A percentile compares a stretch with the other conserved stretches of the same genome.
These are phyloP conservation scores for Globisporangium nodosum DNA, from an alignment of 352 stramenopile genomes.

Conservation along the genomic window DNA sequence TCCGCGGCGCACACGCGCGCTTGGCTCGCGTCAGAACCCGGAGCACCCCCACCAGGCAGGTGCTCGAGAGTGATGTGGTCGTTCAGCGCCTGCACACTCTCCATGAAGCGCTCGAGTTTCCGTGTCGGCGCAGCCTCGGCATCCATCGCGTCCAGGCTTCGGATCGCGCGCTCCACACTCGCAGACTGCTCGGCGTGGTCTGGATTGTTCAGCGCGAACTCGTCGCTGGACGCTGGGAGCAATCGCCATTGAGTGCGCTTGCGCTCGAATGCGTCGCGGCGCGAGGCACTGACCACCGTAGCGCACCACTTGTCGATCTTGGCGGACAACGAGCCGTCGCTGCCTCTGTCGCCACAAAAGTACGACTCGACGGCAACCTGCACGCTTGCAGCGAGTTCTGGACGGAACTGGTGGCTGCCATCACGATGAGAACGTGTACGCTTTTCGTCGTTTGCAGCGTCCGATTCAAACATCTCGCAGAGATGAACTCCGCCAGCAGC, in stretches of 20 bases:
- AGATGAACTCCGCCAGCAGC: not conserved
- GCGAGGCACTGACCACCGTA: not conserved
- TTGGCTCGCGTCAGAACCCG: not conserved
- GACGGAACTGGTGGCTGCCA: not conserved
- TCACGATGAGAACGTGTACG: too few relatives aligned
- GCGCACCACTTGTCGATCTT: not conserved
- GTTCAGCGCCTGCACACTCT: slow-evolving; percentile 23
- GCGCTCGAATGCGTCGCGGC: not conserved
- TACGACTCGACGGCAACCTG: slow-evolving; percentile 3
- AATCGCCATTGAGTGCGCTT: slow-evolving; percentile 1
- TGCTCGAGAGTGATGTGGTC: slow-evolving; percentile 15
- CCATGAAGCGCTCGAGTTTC: slow-evolving; percentile 27
- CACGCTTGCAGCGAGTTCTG: not conserved
- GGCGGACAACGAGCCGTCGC: not conserved
- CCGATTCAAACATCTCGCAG: not conserved
- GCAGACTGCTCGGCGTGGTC: not conserved
- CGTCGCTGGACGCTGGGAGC: not conserved
- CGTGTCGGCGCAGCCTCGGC: slow-evolving; percentile 13
- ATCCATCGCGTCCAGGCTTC: slow-evolving; percentile 17
- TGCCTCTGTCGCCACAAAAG: not conserved
- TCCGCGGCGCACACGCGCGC: slow-evolving; percentile 19
- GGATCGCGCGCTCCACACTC: slow-evolving; percentile 15
- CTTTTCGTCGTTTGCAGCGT: not conserved
- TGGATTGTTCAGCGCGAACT: slow-evolving; percentile 3
- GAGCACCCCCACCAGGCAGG: not conserved